These are phyloP conservation scores for Trametes villosa DNA, from an alignment of 768 basidiomycete genomes.

Conservation along the genomic window DNA sequence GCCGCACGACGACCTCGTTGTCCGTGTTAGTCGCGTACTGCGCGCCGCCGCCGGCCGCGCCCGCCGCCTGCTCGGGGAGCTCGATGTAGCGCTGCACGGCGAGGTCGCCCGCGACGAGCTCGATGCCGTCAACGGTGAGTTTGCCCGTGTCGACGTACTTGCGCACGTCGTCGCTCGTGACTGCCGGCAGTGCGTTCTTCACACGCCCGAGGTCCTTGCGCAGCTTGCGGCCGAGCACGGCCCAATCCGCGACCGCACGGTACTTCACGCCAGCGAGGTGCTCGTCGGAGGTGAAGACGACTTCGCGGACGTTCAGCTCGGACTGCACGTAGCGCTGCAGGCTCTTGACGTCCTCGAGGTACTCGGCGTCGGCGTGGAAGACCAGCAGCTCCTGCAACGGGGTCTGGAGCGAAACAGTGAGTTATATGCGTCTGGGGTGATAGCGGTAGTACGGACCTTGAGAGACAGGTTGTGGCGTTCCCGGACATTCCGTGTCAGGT, in stretches of 20 bases:
- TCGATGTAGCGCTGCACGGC: constrained; percentile 91
- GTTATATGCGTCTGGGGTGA: neutral
- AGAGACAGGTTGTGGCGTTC: constrained; percentile 85
- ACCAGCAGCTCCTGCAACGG: constrained; percentile 91
- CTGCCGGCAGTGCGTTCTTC: constrained; percentile 80
- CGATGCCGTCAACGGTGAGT: constrained; percentile 86
- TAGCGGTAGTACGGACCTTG: constrained; percentile 59
- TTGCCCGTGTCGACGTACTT: constrained; percentile 73
- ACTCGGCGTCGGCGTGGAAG: constrained; percentile 87
- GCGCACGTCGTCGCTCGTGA: constrained; percentile 85
- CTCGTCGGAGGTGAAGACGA: constrained; percentile 91
- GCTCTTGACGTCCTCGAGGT: constrained; percentile 82
- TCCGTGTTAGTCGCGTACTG: constrained; percentile 87
- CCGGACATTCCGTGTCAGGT: constrained; percentile 85
- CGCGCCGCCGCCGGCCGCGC: constrained; percentile 31
- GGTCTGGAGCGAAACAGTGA: constrained; percentile 53
- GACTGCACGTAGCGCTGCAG: constrained; percentile 89
- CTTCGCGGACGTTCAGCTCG: constrained; percentile 92
- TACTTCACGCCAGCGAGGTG: constrained; percentile 84
- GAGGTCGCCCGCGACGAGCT: constrained; percentile 89
- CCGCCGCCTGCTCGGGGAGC: constrained; percentile 54
- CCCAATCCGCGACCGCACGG: constrained; percentile 92
- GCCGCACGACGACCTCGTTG: constrained; percentile 91
- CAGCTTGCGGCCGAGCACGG: constrained; percentile 90
- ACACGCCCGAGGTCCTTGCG: constrained; percentile 91